Evolutionary conservation across 192 early-diverging fungal genomes (phyloP), one percentile per base, ranked within the genome.

Genomic region (Backusella mclennaniae): DNA sequence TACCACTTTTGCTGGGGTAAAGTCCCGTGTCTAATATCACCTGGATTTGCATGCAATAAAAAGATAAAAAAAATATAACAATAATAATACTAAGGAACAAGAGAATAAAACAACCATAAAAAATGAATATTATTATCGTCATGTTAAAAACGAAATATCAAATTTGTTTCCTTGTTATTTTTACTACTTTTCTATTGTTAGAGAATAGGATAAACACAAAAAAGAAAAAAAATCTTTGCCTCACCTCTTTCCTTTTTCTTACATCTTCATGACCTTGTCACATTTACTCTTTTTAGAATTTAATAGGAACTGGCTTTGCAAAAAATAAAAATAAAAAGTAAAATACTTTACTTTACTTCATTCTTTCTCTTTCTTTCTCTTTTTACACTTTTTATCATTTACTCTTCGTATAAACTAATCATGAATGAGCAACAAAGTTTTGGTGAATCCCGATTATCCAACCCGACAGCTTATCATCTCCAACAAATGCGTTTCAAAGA

Each of bases 401-500:
- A 19, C 38, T 44, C 12, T 44, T 17, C 15, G 5, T 44, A 44
- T 44, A 44, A 44, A 38, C 33, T 75, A 67, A 41, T 67, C 6
- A 73, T 52, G 31, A 33, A 73, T 14, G 71, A 33, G 59, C 44
- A 21, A 67, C 63, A 63, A 63, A 63, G 23, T 63, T 63, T 63
- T 63, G 56, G 56, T 4, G 56, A 63, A 26, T 63, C 69, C 36
- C 69, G 69, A 31, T 44, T 79, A 42, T 42, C 69, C 56, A 74
- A 79, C 42, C 74, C 78, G 9, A 69, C 78, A 35, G 6, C 49
- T 44, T 80, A 76, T 69, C 80, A 77, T 42, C 14, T 81, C 6
- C 80, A 81, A 35, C 80, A 79, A 74, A 75, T 75, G 66, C 66
- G 63, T 38, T 75, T 42, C 23, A 75, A 75, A 67, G 66, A 67